Evolutionary conservation across 495 filamentous ascomycete genomes (phyloP).

Genomic region (Talaromyces ruber): DNA sequence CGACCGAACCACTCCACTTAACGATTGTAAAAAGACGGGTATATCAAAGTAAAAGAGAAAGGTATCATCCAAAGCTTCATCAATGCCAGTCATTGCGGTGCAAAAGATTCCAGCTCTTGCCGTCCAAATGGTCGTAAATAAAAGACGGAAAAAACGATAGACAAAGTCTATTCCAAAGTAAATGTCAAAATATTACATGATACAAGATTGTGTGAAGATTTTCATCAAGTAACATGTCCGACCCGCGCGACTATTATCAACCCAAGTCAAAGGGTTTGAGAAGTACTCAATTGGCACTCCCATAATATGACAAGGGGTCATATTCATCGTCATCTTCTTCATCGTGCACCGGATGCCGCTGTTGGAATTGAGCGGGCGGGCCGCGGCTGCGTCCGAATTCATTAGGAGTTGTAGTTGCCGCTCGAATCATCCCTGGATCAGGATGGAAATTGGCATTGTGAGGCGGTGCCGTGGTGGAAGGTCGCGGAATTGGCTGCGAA

Average conservation of each 20-base stretch:
- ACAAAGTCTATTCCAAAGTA: not conserved
- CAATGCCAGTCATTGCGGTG: constrained; percentile 2
- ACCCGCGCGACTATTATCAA: not conserved
- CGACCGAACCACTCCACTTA: not conserved
- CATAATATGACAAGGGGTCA: constrained; percentile 6
- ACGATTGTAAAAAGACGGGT: not conserved
- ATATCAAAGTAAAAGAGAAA: not conserved
- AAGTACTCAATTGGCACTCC: not conserved
- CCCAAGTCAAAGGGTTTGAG: not conserved
- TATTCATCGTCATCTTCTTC: constrained; percentile 5
- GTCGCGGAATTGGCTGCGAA: not conserved
- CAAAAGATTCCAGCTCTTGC: constrained; percentile 5
- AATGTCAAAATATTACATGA: not conserved
- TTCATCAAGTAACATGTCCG: not conserved
- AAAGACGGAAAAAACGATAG: not conserved
- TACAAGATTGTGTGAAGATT: not conserved
- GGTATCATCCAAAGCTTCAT: constrained; percentile 1
- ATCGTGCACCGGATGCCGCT: not conserved
- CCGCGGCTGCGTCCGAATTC: not conserved
- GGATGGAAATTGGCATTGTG: not conserved
- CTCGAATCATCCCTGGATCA: not conserved
- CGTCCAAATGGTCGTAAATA: not conserved
- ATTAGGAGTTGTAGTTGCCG: constrained; percentile 6
- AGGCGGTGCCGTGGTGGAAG: constrained; percentile 1
- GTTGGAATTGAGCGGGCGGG: not conserved